Evolutionary conservation across 352 stramenopile genomes (phyloP), one percentile per base, ranked within the genome.

Genomic region (Pythium scleroteichum): DNA sequence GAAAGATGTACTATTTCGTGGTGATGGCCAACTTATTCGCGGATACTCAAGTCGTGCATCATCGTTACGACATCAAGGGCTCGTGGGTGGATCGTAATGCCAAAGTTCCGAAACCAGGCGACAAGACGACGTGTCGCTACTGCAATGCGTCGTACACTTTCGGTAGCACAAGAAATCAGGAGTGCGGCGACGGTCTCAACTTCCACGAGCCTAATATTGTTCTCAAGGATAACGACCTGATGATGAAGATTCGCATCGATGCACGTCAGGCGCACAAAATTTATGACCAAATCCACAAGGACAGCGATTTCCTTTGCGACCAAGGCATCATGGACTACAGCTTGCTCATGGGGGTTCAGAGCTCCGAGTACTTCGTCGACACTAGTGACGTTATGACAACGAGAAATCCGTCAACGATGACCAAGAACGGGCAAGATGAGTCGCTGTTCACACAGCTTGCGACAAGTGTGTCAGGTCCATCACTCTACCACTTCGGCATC

Each of bases 301-400:
- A 96, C 73, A 91, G 79, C 23, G 82, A 94, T 67, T 96, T 96
- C 53, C 68, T 96, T 64, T 92, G 85, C 66, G 85, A 86, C 14
- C 82, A 94, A 57, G 88, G 88, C 41, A 96, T 97, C 64, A 97
- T 97, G 89, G 89, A 97, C 72, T 97, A 97, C 70, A 93, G 78
- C 77, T 68, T 97, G 46, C 85, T 97, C 47, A 92, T 97, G 79
- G 88, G 88, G 29, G 87, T 97, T 45, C 84, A 94, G 62, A 94
- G 84, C 64, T 95, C 82, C 17, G 86, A 95, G 69, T 95, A 93
- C 57, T 89, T 91, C 65, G 86, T 95, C 10, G 86, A 95, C 62
- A 88, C 85, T 17, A 86, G 60, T 40, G 81, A 94, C 51, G 66
- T 92, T 12, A 61, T 82, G 47, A 71, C 75, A 60, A 61, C 45